Percentiles rank a stretch among this genome's conserved stretches.
Evolutionary conservation across 495 filamentous ascomycete genomes (phyloP).

Genomic region (Tetracladium marchalianum): DNA sequence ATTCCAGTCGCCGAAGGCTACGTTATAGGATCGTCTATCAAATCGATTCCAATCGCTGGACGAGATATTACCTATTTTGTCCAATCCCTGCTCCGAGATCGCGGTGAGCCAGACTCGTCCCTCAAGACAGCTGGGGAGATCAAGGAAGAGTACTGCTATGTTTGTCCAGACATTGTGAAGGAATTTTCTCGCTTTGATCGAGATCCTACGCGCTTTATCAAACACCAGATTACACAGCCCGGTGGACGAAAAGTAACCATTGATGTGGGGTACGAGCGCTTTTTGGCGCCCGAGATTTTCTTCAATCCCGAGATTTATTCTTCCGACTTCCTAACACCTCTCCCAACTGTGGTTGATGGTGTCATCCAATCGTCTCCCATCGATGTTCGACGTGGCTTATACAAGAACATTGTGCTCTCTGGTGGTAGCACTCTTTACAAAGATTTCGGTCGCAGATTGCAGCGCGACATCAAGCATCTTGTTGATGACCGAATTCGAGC

Average conservation of each 20-base stretch:
- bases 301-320: conserved; percentile 99
- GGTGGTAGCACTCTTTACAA: conserved; percentile 96
- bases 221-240: conserved; percentile 79
- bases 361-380: conserved; percentile 97
- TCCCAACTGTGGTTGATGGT: conserved; percentile 86
- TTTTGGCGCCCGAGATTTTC: conserved; percentile 97
- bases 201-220: conserved; percentile 80
- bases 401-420: conserved; percentile 99
- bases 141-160: conserved; percentile 97
- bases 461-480: conserved; percentile 90
- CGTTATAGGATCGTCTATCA: conserved; percentile 97
- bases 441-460: conserved; percentile 89
- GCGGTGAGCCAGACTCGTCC: conserved; percentile 91
- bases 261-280: conserved; percentile 95
- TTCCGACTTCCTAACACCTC: conserved; percentile 91
- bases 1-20: conserved; percentile 98
- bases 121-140: conserved; percentile 96
- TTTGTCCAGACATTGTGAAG: conserved; percentile 96
- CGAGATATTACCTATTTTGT: conserved; percentile 98
- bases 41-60: conserved; percentile 94
- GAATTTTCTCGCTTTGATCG: conserved; percentile 89
- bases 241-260: conserved; percentile 76
- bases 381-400: conserved; percentile 89
- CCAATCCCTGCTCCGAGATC: conserved; percentile 88
- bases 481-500: conserved; percentile 87